Percentiles rank a stretch among this genome's conserved stretches.
Conservation (phyloP, 179 eudicot species). For the Actinidia arguta region DNA sequence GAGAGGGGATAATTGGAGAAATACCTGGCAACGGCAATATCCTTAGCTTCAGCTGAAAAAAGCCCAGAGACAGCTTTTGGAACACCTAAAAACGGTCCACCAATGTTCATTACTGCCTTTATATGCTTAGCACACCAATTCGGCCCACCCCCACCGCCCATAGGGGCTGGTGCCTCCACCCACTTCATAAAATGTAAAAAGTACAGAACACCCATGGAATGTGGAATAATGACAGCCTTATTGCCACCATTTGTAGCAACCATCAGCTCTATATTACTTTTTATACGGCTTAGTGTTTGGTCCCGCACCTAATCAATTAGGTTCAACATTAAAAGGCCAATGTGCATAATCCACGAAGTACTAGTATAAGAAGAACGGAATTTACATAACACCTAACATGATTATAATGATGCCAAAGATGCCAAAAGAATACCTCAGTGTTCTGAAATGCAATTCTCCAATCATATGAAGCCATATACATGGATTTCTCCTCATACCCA, state of each 20-base stretch:
- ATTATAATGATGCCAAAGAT: not conserved
- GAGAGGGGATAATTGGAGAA: constrained; percentile 2
- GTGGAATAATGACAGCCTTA: constrained; percentile 90
- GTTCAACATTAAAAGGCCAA: not conserved
- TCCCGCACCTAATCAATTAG: constrained; percentile 75
- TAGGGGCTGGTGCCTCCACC: constrained; percentile 98
- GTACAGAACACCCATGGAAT: constrained; percentile 96
- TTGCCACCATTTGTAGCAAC: constrained; percentile 93
- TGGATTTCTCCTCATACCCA: constrained; percentile 95
- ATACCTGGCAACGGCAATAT: constrained; percentile 97
- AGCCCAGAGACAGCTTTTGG: constrained; percentile 89
- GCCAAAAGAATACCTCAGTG: constrained; percentile 68
- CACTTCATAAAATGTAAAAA: constrained; percentile 98
- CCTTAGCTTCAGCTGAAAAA: constrained; percentile 94
- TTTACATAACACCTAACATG: constrained; percentile 16
- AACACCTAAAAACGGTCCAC: constrained; percentile 95
- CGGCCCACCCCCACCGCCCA: constrained; percentile 99
- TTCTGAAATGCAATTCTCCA: constrained; percentile 97
- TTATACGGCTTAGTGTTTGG: constrained; percentile 86
- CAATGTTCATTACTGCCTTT: constrained; percentile 93
- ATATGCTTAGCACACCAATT: constrained; percentile 90
- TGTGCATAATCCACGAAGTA: not conserved
- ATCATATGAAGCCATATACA: constrained; percentile 99
- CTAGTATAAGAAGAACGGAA: not conserved
- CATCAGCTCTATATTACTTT: constrained; percentile 94